phyloP scores from a whole-genome alignment of 148 eudicot genomes.

The Pouteria glomerata region DNA sequence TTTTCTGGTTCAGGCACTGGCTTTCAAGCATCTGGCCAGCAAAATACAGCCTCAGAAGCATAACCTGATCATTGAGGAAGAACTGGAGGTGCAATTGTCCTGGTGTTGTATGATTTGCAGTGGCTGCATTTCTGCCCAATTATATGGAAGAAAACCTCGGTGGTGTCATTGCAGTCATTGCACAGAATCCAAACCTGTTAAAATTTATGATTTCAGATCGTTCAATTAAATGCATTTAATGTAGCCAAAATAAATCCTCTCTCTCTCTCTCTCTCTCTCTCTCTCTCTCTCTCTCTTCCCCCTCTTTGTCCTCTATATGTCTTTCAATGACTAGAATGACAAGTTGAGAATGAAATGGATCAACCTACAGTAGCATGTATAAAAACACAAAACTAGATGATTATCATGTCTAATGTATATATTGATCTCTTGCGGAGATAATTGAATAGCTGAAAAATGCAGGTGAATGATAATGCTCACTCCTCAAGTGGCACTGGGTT shows the following conservation, averaged over 20 bases:
- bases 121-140: constrained; percentile 93
- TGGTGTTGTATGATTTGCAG: constrained; percentile 81
- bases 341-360: no score
- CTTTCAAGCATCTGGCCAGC: not conserved
- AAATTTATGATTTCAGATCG: not conserved
- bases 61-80: constrained; percentile 44
- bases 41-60: not conserved
- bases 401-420: no score
- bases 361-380: no score
- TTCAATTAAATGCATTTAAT: not conserved
- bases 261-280: no score
- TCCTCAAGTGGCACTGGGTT: not conserved
- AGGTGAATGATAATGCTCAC: no score
- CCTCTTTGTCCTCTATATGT: no score
- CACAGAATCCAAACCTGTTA: constrained; percentile 94
- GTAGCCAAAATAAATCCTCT: no score
- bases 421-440: not conserved
- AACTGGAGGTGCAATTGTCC: constrained; percentile 74
- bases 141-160: constrained; percentile 85
- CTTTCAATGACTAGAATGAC: no score
- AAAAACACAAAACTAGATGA: no score
- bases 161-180: constrained; percentile 93
- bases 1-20: not conserved
- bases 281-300: no score
- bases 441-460: not conserved